Evolutionary conservation across 768 basidiomycete genomes (phyloP), one percentile per base, ranked within the genome.

Genomic region (Tricholoma matsutake): DNA sequence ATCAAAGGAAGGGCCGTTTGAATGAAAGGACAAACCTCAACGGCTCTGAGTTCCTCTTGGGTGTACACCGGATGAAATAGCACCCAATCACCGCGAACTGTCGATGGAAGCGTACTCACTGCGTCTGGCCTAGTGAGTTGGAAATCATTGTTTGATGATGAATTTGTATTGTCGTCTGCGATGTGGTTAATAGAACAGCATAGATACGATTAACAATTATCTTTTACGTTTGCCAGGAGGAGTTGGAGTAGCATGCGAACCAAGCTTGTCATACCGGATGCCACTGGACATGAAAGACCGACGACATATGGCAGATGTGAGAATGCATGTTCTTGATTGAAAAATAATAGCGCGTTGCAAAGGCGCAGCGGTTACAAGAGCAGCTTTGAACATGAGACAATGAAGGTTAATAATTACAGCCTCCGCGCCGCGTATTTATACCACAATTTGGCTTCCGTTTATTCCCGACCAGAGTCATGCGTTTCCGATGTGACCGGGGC

Each of bases 41-140:
- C 91, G 13, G 90, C 82, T 64, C 77, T 85, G 54, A 93, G 70
- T 68, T 94, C 92, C 37, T 85, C 84, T 16, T 76, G 72, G 6
- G 90, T 85, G 71, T 98, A 98, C 1, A 96, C 94, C 0, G 96
- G 96, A 69, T 96, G 93, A 70, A 94, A 93, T 1, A 97, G 76
- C 10, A 96, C 93, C 93, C 94, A 97, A 67, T 92, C 91, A 2
- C 91, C 91, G 41, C 78, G 81, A 54, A 86, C 72, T 69, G 79
- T 81, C 2, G 79, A 76, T 2, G 85, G 85, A 13, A 85, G 75
- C 4, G 85, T 84, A 70, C 79, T 83, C 59, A 80, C 78, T 1
- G 81, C 81, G 68, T 77, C 80, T 28, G 72, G 72, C 60, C 75
- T 75, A 4, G 78, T 79, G 64, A 83, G 69, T 47, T 61, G 54